A percentile compares a stretch with the other conserved stretches of the same genome.
These are phyloP conservation scores for Neoboletus subvelutipes DNA, from an alignment of 768 basidiomycete species.

Conservation along the genomic window DNA sequence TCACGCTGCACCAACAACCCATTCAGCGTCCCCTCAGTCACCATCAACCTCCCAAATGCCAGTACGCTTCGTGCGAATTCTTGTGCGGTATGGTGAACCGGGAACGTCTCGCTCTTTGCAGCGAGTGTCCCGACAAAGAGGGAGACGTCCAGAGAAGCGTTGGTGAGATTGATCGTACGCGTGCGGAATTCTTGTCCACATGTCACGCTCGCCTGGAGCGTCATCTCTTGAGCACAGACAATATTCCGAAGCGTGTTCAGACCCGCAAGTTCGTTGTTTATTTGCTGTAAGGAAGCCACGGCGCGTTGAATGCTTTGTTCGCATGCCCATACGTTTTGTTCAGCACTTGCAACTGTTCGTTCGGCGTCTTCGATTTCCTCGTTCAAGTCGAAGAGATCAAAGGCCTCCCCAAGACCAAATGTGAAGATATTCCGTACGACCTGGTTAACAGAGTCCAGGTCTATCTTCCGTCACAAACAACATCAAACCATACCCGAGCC, in stretches of 20 bases:
- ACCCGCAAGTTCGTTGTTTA: not conserved
- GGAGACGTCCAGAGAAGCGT: constrained; percentile 14
- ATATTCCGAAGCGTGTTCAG: constrained; percentile 4
- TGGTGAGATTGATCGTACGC: constrained; percentile 15
- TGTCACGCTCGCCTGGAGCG: constrained; percentile 7
- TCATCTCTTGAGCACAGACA: constrained; percentile 2
- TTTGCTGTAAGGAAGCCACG: not conserved
- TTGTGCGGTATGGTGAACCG: constrained; percentile 8
- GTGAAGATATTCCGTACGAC: constrained; percentile 15
- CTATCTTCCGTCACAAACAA: not conserved
- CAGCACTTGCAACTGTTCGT: constrained; percentile 6
- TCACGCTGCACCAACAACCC: constrained; percentile 5
- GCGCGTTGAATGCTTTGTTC: constrained; percentile 13
- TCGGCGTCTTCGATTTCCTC: constrained; percentile 10
- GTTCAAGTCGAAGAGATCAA: constrained; percentile 20
- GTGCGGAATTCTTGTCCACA: constrained; percentile 11
- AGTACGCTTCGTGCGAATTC: constrained; percentile 9
- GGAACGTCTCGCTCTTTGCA: constrained; percentile 15
- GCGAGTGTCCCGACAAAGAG: constrained; percentile 15
- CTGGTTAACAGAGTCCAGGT: not conserved
- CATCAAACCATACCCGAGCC: constrained; percentile 7
- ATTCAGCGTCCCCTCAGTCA: constrained; percentile 1
- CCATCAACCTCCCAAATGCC: constrained; percentile 11
- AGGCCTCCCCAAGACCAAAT: constrained; percentile 15
- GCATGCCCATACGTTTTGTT: not conserved